phyloP scores from a whole-genome alignment of 805 yeast species.

The Saturnispora sekii region DNA sequence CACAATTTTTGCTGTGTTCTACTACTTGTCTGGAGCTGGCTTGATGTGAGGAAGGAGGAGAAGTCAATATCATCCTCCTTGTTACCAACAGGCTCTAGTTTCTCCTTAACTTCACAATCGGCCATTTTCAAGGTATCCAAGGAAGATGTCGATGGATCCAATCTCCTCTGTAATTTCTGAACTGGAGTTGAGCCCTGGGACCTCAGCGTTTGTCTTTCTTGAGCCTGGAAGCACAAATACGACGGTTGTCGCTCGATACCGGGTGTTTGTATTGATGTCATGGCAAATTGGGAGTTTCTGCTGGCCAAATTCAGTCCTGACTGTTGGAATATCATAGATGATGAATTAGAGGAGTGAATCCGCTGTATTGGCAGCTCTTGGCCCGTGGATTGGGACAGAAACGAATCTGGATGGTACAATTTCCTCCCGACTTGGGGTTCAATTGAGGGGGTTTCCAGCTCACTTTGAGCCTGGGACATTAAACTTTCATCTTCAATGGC shows the following conservation, averaged over 20 bases:
- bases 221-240: constrained; percentile 12
- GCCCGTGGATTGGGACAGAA: constrained; percentile 45
- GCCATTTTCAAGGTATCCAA: not conserved
- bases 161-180: not conserved
- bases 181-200: not conserved
- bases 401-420: constrained; percentile 10
- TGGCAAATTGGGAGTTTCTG: constrained; percentile 2
- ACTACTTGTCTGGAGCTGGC: constrained; percentile 38
- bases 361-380: constrained; percentile 24
- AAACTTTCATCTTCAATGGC: not conserved
- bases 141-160: not conserved
- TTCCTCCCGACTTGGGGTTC: constrained; percentile 3
- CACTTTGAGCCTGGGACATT: too few species aligned
- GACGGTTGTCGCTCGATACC: constrained; percentile 16
- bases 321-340: constrained; percentile 20
- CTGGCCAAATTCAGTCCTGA: constrained; percentile 15
- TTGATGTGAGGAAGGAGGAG: constrained; percentile 27
- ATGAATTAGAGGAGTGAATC: not conserved
- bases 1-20: constrained; percentile 79
- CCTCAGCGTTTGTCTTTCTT: not conserved
- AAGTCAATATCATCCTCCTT: constrained; percentile 12
- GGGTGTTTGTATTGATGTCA: constrained; percentile 7
- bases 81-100: not conserved
- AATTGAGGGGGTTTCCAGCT: too few species aligned
- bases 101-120: too few species aligned